Conservation (phyloP, 768 basidiomycete genomes). For the Infundibulicybe gibba region DNA sequence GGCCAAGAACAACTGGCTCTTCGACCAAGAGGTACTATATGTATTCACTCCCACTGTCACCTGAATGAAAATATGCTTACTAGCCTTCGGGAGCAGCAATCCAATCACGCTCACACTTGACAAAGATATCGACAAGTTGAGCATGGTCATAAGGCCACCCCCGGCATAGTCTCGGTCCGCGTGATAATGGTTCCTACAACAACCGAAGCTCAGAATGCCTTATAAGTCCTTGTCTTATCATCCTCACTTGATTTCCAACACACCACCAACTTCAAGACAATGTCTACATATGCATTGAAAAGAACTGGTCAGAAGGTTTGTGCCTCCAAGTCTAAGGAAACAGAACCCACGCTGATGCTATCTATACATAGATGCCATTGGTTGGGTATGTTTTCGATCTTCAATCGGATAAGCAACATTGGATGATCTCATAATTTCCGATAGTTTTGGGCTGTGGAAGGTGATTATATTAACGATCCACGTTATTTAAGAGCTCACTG, state of each 20-base stretch:
- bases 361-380: conserved; percentile 62
- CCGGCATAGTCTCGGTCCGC: conserved; percentile 5
- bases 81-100: too few relatives aligned
- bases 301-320: conserved; percentile 58
- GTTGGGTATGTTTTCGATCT: conserved; percentile 48
- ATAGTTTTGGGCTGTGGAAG: conserved; percentile 72
- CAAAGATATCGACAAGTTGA: too few relatives aligned
- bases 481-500: conserved; percentile 36
- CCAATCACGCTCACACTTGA: too few relatives aligned
- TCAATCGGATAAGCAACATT: conserved; percentile 1
- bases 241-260: conserved; percentile 3
- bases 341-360: conserved; percentile 1
- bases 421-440: conserved; percentile 4
- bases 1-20: too few relatives aligned
- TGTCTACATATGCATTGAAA: conserved; percentile 53
- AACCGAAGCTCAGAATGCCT: neutral
- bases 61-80: too few relatives aligned
- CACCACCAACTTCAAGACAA: conserved; percentile 15
- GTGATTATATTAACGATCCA: conserved; percentile 22
- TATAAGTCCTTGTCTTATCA: neutral
- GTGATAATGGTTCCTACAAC: too few relatives aligned
- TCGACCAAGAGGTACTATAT: too few relatives aligned
- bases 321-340: neutral
- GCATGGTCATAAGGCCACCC: neutral
- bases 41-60: too few relatives aligned